Conservation (phyloP, 2,329 filamentous ascomycete species). For the Chaetomium globosum region DNA sequence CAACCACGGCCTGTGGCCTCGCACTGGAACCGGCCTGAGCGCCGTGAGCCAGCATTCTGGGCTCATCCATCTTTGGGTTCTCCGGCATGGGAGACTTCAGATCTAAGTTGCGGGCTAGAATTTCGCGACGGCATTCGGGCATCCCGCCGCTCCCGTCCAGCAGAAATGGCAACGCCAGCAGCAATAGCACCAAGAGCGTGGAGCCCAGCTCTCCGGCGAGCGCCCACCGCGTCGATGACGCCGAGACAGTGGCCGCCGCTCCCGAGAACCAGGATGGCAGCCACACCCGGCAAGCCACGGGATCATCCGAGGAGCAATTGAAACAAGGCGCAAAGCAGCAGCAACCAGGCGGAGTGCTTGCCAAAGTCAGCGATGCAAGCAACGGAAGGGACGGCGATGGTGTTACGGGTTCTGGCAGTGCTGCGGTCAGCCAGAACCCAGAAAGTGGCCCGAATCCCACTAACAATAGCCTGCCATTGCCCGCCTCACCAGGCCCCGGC, state of each 20-base stretch:
- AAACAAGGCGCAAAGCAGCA: constrained; percentile 29
- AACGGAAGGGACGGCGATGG: not conserved
- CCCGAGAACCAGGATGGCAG: constrained; percentile 9
- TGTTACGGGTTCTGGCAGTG: not conserved
- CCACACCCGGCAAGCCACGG: constrained; percentile 21
- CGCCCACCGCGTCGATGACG: constrained; percentile 14
- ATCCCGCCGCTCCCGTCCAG: constrained; percentile 43
- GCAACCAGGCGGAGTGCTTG: constrained; percentile 1
- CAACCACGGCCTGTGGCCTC: not conserved
- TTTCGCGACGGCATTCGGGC: constrained; percentile 49
- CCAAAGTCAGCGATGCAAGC: constrained; percentile 23
- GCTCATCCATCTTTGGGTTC: constrained; percentile 21
- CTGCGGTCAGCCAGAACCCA: constrained; percentile 3
- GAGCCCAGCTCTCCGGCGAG: constrained; percentile 19
- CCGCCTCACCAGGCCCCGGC: constrained; percentile 14
- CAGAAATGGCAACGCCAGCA: constrained; percentile 31
- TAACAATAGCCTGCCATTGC: constrained; percentile 19
- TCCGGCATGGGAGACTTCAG: constrained; percentile 50
- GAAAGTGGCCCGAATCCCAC: constrained; percentile 18
- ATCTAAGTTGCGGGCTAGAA: constrained; percentile 52
- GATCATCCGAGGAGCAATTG: constrained; percentile 17
- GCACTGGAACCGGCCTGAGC: constrained; percentile 6
- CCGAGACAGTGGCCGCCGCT: constrained; percentile 18
- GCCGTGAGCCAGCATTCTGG: constrained; percentile 15
- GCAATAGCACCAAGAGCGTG: constrained; percentile 26